A percentile compares a stretch with the other conserved stretches of the same genome.
phyloP scores from a whole-genome alignment of 1,284 basidiomycete species.

The Papiliotrema flavescens region DNA sequence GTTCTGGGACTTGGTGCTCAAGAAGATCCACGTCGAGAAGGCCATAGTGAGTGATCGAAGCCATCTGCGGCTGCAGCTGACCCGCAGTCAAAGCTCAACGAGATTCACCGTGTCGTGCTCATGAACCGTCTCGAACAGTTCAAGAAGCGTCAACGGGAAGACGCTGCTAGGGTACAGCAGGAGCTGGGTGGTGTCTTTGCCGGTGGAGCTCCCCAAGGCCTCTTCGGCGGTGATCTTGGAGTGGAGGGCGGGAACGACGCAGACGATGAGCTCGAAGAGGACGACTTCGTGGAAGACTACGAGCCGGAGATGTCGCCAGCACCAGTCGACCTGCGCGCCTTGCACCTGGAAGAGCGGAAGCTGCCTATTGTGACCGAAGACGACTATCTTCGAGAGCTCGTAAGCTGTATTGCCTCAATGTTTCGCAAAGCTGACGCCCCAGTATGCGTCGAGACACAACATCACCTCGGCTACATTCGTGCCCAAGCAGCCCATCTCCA shows the following conservation, averaged over 20 bases:
- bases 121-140: slow-evolving; percentile 93
- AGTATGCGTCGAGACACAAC: slow-evolving; percentile 71
- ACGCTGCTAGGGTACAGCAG: slow-evolving; percentile 85
- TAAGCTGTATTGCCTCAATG: slow-evolving; percentile 49
- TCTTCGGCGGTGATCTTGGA: slow-evolving; percentile 50
- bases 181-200: slow-evolving; percentile 73
- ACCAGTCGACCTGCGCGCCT: slow-evolving; percentile 64
- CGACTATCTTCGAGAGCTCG: slow-evolving; percentile 65
- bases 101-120: slow-evolving; percentile 90
- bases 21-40: slow-evolving; percentile 94
- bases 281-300: slow-evolving; percentile 62
- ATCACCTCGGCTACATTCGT: slow-evolving; percentile 81
- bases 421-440: background rate
- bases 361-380: slow-evolving; percentile 68
- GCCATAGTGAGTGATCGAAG: slow-evolving; percentile 66
- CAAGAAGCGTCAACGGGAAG: slow-evolving; percentile 89
- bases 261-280: slow-evolving; percentile 52
- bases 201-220: slow-evolving; percentile 37
- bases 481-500: slow-evolving; percentile 59
- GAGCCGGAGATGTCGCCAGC: slow-evolving; percentile 76
- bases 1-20: slow-evolving; percentile 93
- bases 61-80: background rate
- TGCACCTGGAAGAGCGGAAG: slow-evolving; percentile 71
- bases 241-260: slow-evolving; percentile 51
- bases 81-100: slow-evolving; percentile 79